These are phyloP conservation scores for Leccinum incarnatum DNA, from an alignment of 768 basidiomycete genomes.

Conservation along the genomic window DNA sequence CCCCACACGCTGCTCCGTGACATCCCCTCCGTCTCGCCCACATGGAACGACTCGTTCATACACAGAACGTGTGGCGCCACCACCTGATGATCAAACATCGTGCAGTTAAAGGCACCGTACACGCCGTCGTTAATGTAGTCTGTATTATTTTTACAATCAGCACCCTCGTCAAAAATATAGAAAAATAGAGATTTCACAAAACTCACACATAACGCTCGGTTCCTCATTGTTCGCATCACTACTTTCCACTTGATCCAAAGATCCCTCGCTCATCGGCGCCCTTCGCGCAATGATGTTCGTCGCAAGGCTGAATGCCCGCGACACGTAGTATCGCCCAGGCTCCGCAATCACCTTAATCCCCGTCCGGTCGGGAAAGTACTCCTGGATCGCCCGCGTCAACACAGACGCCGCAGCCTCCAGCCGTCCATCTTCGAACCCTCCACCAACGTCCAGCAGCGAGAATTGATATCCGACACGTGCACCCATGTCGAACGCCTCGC, in stretches of 20 bases:
- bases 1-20: constrained; percentile 86
- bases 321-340: constrained; percentile 93
- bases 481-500: constrained; percentile 85
- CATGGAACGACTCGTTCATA: constrained; percentile 58
- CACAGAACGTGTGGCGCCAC: constrained; percentile 83
- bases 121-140: constrained; percentile 99
- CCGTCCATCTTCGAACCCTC: constrained; percentile 88
- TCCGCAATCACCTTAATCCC: constrained; percentile 88
- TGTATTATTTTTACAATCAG: constrained; percentile 31
- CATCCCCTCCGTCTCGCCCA: constrained; percentile 38
- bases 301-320: constrained; percentile 88
- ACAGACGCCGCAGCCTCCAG: constrained; percentile 79
- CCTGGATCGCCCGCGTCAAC: constrained; percentile 65
- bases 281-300: constrained; percentile 92
- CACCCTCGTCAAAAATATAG: background rate
- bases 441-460: constrained; percentile 87
- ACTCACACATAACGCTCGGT: constrained; percentile 88
- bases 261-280: constrained; percentile 44
- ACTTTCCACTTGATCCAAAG: constrained; percentile 19
- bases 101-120: constrained; percentile 96
- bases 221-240: constrained; percentile 29
- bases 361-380: constrained; percentile 71
- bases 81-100: constrained; percentile 94
- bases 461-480: constrained; percentile 77
- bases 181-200: constrained; percentile 15